phyloP scores from a whole-genome alignment of 75 land plant genomes.

The Adiantum capillusveneris region DNA sequence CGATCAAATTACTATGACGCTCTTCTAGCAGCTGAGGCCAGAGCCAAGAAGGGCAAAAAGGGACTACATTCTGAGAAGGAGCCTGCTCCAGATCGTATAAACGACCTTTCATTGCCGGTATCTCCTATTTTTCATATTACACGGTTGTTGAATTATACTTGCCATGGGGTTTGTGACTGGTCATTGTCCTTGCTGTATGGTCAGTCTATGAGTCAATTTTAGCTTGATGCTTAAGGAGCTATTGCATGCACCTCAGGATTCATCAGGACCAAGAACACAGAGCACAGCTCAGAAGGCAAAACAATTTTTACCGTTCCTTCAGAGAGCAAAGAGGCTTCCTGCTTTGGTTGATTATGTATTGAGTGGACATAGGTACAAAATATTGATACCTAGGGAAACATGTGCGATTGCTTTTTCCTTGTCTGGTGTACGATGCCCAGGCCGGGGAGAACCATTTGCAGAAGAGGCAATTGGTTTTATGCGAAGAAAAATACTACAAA shows the following conservation, averaged over 20 bases:
- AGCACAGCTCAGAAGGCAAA: constrained; percentile 57
- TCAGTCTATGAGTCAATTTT: too few relatives aligned
- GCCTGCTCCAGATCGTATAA: constrained; percentile 69
- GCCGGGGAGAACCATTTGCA: constrained; percentile 83
- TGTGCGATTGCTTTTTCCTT: constrained; percentile 88
- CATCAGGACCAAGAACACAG: constrained; percentile 3
- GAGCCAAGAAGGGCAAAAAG: constrained; percentile 60
- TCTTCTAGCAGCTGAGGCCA: constrained; percentile 73
- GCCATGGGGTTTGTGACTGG: too few relatives aligned
- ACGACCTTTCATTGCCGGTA: constrained; percentile 37
- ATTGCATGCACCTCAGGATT: background rate
- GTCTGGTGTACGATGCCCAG: constrained; percentile 96
- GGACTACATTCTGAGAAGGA: constrained; percentile 71
- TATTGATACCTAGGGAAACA: constrained; percentile 80
- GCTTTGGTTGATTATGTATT: constrained; percentile 95
- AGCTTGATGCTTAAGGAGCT: too few relatives aligned
- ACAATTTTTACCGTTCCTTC: constrained; percentile 85
- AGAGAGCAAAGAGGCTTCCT: constrained; percentile 55
- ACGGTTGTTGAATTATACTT: too few relatives aligned
- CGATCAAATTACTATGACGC: constrained; percentile 91
- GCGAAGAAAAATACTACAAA: constrained; percentile 82
- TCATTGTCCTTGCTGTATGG: too few relatives aligned
- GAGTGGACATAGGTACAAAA: constrained; percentile 91
- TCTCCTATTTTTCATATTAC: background rate
- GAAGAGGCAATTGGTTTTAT: constrained; percentile 93